Base-by-base conservation (phyloP, 371 early-diverging fungal species). In the Rhizopus sp. region DNA sequence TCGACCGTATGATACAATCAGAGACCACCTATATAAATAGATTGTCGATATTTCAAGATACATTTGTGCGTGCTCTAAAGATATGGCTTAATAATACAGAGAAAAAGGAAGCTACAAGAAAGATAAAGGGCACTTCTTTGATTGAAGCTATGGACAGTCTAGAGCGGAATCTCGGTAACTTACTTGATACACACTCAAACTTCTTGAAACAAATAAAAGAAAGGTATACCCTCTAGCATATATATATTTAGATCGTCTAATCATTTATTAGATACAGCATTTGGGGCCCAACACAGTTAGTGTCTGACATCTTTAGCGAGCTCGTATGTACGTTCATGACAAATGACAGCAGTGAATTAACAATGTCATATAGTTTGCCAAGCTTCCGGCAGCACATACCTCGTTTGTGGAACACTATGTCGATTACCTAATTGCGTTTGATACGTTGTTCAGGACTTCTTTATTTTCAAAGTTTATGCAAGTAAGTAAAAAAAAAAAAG, bases 251-350 rank as follows among this genome's bases (percentile, higher is more conserved):
- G 2, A 2, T 23, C 23, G 23, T 23, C 23, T 23, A 38, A 30
- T 52, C 3, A 12, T 31, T 7, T 39, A 37, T 53, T 63, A 68
- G 51, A 35, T 66, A 29, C 46, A 50, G 29, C 48, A 23, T 72
- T 13, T 72, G 72, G 72, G 72, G 72, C 7, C 72, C 72, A 29
- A 72, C 72, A 15, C 72, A 72, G 46, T 33, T 72, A 13, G 35
- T 72, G 15, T 64, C 72, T 13, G 72, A 72, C 50, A 15, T 72
- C n/a, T 63, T 72, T 53, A 23, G 33, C 17, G 32, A 37, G 30
- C 51, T 71, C 35, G 72, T 71, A 71, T 31, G 63, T 60, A 2
- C 23, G 23, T 23, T 23, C 23, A 23, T 23, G 23, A 23, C 23
- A 23, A 23, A 23, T 23, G 23, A 23, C 23, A 23, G 23, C 23